Base-by-base conservation (phyloP, 768 basidiomycete genomes). In the Porpolomopsis calyptriformis region DNA sequence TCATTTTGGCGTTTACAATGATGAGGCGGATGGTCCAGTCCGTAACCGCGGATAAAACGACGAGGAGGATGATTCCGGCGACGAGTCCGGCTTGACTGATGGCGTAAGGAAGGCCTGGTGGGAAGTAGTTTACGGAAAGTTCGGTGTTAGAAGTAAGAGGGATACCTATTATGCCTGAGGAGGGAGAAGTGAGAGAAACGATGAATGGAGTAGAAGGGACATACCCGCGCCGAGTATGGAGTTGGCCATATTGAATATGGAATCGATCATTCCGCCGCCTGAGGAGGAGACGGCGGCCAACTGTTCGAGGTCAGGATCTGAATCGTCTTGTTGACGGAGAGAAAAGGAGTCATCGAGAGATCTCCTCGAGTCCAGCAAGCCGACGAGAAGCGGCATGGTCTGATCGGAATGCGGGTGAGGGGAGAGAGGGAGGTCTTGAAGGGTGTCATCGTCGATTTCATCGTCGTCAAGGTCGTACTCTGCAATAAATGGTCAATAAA, bases 1-100 rank as follows among this genome's bases (percentile, higher is more conserved):
- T 92, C 47, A 99, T 70, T 68, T 99, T 99, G 25, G 92, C 94
- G 59, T 97, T 97, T 55, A 90, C 60, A 34, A 98, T 88, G 45
- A 99, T 94, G 24, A 99, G 78, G 14, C 92, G 82, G 46, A 99
- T 96, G 2, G 96, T 99, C 93, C 93, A 96, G 63, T 89, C 87
- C n/a, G 96, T 97, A 33, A 96, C 75, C 16, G 63, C 72, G 43
- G 86, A 93, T 8, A 99, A 69, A 0, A 80, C 61, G 23, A 92
- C 68, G 20, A 99, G 73, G 1, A 99, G 74, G n/a, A 85, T 22
- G 18, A 96, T 64, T 10, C 96, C 96, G 1, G 77, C 78, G 54
- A 96, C 73, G 65, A 99, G 92, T 1, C 96, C 96, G 25, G 96
- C 93, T 70, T 94, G 89, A 52, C 83, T 78, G 42, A 98, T 66